phyloP scores from a whole-genome alignment of 176 grass and related monocot species.

The Tillandsia fasciculata region DNA sequence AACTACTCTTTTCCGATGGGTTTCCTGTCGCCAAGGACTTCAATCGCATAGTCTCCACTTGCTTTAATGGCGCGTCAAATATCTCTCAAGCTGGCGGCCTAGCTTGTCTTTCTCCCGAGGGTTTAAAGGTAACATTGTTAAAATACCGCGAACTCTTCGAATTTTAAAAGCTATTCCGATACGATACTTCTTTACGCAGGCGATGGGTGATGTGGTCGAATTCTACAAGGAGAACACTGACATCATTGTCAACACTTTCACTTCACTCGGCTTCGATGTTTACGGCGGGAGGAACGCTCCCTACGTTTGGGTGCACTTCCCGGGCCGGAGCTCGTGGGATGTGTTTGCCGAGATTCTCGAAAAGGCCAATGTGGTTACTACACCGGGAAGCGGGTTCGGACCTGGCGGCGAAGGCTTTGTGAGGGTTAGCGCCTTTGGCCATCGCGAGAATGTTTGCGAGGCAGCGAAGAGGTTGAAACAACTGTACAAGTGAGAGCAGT shows the following conservation, averaged over 20 bases:
- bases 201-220: slow-evolving; percentile 25
- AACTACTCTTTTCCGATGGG: slow-evolving; percentile 87
- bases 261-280: slow-evolving; percentile 68
- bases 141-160: not conserved
- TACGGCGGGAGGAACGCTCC: slow-evolving; percentile 89
- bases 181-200: slow-evolving; percentile 18
- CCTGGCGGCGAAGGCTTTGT: slow-evolving; percentile 81
- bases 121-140: slow-evolving; percentile 42
- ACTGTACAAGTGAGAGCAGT: slow-evolving; percentile 32
- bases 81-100: slow-evolving; percentile 77
- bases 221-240: slow-evolving; percentile 97
- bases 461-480: slow-evolving; percentile 52
- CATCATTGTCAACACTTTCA: slow-evolving; percentile 80
- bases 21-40: slow-evolving; percentile 89
- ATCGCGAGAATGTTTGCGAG: slow-evolving; percentile 61
- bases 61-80: slow-evolving; percentile 89
- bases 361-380: slow-evolving; percentile 74
- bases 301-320: slow-evolving; percentile 93
- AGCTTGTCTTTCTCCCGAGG: slow-evolving; percentile 72
- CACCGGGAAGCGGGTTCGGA: slow-evolving; percentile 87
- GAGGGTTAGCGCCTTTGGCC: slow-evolving; percentile 77
- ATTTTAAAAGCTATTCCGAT: slow-evolving; percentile 4
- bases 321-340: slow-evolving; percentile 79
- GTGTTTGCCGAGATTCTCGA: slow-evolving; percentile 78
- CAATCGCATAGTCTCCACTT: slow-evolving; percentile 80